These are phyloP conservation scores for Trichoderma afroharzianum DNA, from an alignment of 2,329 filamentous ascomycete genomes.

Conservation along the genomic window DNA sequence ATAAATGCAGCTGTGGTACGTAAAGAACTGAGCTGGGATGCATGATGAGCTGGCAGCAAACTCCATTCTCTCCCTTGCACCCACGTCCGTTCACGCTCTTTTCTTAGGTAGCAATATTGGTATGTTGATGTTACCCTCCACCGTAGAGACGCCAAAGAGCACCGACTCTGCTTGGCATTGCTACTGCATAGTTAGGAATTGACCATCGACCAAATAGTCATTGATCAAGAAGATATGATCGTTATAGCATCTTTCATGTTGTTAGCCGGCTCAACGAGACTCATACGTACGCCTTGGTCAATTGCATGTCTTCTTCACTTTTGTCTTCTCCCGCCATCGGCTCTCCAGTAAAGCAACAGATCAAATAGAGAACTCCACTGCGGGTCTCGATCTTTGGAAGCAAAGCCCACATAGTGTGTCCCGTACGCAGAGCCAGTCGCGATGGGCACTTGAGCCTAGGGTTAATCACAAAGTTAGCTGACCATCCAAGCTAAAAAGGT, in stretches of 20 bases:
- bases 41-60: constrained; percentile 5
- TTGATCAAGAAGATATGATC: neutral
- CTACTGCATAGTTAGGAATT: neutral
- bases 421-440: neutral
- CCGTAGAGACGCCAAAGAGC: neutral
- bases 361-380: neutral
- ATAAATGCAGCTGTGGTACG: neutral
- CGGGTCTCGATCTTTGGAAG: neutral
- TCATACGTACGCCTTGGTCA: neutral
- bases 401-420: neutral
- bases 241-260: neutral
- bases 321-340: neutral
- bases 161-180: neutral
- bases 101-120: constrained; percentile 3
- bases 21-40: neutral
- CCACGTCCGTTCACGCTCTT: neutral
- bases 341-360: neutral
- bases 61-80: neutral
- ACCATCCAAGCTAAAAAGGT: neutral
- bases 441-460: neutral
- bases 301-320: neutral
- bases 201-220: neutral
- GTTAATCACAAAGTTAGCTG: neutral
- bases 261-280: neutral
- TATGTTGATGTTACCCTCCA: constrained; percentile 11